phyloP scores from a whole-genome alignment of 23 red algal genomes.

The Gracilariopsis chorda region DNA sequence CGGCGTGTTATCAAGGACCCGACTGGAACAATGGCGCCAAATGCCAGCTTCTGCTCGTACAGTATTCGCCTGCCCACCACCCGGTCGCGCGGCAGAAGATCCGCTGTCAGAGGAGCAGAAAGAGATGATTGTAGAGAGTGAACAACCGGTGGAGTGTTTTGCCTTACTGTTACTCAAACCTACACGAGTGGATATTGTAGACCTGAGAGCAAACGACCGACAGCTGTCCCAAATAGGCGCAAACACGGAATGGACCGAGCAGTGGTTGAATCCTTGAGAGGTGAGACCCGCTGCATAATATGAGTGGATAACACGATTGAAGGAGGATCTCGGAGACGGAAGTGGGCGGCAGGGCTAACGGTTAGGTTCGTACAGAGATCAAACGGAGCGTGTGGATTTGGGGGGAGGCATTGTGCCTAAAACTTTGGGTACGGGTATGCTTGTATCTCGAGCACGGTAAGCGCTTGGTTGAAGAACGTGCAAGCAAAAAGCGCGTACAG shows the following conservation, averaged over 20 bases:
- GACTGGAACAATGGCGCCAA: neutral
- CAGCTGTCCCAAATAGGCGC: neutral
- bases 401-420: neutral
- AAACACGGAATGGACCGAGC: neutral
- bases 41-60: neutral
- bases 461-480: neutral
- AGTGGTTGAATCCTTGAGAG: slow-evolving; percentile 9
- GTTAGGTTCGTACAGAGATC: neutral
- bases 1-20: neutral
- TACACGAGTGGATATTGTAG: slow-evolving; percentile 11
- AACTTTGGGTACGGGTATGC: neutral
- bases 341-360: neutral
- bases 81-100: neutral
- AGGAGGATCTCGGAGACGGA: neutral
- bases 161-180: neutral
- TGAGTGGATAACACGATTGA: neutral
- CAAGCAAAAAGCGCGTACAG: neutral
- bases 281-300: neutral
- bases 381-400: neutral
- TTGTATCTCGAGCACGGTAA: neutral
- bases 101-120: neutral
- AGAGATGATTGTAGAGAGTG: neutral
- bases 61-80: neutral
- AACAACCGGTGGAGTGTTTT: neutral
- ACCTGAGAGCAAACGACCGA: slow-evolving; percentile 13